These are phyloP conservation scores for Aspergillus ruber DNA, from an alignment of 2,329 filamentous ascomycete species.

Conservation along the genomic window DNA sequence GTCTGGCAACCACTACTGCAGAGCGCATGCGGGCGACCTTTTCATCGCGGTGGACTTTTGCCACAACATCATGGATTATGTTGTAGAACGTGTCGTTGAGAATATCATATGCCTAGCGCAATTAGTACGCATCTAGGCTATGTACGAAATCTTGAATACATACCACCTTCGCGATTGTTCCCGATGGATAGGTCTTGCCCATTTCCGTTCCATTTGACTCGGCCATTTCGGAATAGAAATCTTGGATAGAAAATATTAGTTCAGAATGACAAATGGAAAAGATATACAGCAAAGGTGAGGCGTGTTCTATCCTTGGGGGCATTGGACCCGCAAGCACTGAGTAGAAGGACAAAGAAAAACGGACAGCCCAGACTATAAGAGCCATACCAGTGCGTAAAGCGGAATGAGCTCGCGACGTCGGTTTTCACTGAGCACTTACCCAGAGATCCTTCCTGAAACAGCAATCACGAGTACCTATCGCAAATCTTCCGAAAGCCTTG, in stretches of 20 bases:
- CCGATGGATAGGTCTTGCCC: constrained; percentile 25
- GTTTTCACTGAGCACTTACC: not conserved
- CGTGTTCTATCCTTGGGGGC: not conserved
- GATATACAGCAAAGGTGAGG: not conserved
- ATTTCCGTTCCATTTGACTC: constrained; percentile 23
- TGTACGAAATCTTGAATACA: constrained; percentile 7
- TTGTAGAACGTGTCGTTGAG: constrained; percentile 54
- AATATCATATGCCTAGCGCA: constrained; percentile 38
- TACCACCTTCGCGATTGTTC: constrained; percentile 38
- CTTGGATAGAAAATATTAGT: not conserved
- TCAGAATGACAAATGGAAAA: not conserved
- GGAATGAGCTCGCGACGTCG: not conserved
- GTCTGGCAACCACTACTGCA: constrained; percentile 38
- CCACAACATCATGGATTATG: constrained; percentile 54
- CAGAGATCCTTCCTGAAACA: not conserved
- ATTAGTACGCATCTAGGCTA: constrained; percentile 8
- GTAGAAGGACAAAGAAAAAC: too few species aligned
- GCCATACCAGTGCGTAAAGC: too few species aligned
- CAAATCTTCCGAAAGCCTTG: not conserved
- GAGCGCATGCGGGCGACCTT: constrained; percentile 55
- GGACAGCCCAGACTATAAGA: too few species aligned
- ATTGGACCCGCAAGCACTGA: not conserved
- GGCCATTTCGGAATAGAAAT: constrained; percentile 20
- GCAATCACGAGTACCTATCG: not conserved
- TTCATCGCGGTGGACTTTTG: constrained; percentile 54